Evolutionary conservation across 2,329 filamentous ascomycete species (phyloP).

Genomic region (Trichoderma oligosporum): DNA sequence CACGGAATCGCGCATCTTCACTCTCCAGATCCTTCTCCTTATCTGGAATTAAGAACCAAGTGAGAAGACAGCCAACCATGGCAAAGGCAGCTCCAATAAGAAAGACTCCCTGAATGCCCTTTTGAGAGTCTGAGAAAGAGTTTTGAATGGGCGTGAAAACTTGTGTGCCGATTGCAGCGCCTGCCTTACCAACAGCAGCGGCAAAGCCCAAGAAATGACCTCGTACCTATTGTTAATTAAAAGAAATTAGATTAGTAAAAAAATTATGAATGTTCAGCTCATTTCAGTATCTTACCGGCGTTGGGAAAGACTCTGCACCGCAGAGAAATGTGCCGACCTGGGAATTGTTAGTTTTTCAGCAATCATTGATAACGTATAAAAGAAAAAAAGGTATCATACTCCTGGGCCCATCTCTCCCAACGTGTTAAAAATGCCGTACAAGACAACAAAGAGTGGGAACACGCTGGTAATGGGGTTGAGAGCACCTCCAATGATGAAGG

Average conservation of each 20-base stretch:
- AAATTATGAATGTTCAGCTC: too few relatives aligned
- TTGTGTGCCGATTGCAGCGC: slow-evolving; percentile 47
- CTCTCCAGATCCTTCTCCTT: slow-evolving; percentile 21
- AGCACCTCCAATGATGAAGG: slow-evolving; percentile 47
- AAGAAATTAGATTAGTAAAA: too few relatives aligned
- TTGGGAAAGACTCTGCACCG: slow-evolving; percentile 44
- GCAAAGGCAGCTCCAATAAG: slow-evolving; percentile 29
- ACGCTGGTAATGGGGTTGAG: slow-evolving; percentile 44
- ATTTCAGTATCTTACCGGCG: too few relatives aligned
- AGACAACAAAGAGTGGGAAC: slow-evolving; percentile 47
- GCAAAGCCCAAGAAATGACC: slow-evolving; percentile 49
- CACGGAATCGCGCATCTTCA: slow-evolving; percentile 23
- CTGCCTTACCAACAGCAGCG: slow-evolving; percentile 49
- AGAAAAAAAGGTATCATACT: slow-evolving; percentile 38
- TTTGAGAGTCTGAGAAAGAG: slow-evolving; percentile 23
- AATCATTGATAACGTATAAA: not conserved
- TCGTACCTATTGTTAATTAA: too few relatives aligned
- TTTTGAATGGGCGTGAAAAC: slow-evolving; percentile 25
- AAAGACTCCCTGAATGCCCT: slow-evolving; percentile 28
- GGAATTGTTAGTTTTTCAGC: not conserved
- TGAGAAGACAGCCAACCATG: slow-evolving; percentile 24
- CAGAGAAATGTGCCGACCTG: slow-evolving; percentile 35
- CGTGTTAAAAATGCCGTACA: slow-evolving; percentile 48
- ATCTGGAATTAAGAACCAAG: slow-evolving; percentile 29
- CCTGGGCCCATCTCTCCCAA: slow-evolving; percentile 33